Base-by-base conservation (phyloP, 139 green algal species). In the Eudorina sp. region DNA sequence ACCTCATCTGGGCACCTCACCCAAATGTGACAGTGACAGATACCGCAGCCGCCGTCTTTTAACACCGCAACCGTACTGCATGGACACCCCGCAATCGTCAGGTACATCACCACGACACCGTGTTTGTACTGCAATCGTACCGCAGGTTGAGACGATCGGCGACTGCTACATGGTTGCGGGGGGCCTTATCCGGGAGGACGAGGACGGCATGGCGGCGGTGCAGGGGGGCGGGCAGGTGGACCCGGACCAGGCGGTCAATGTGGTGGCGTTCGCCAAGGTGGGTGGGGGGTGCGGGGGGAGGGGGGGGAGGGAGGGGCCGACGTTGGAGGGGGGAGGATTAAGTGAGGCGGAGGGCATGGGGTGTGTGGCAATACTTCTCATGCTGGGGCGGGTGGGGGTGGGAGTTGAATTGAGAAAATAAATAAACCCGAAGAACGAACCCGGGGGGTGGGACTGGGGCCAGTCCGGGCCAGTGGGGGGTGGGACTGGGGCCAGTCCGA, bases 111-210 rank as follows among this genome's bases (percentile, higher is more conserved):
- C n/a, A n/a, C n/a, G n/a, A n/a, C 31, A 74, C 16, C 11, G 34
- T 21, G 27, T 5, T 16, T 43, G 6, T 43, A 6, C 8, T 18
- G 31, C 31, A 43, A 43, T 23, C 66, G 16, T 53, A 8, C 69
- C 69, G 41, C 72, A 81, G 73, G 73, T 86, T 34, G 80, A 86
- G 80, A 86, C 80, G 40, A 86, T 86, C 31, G 80, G 80, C 31
- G 80, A 86, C 80, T 86, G 80, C 80, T 86, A 86, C 45, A 53
- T 86, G 60, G 80, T 86, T 25, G 80, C 80, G 3, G 80, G 80
- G 2, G 80, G 80, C 21, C 80, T 86, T 34, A 77, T 86, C 0
- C 14, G 18, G 5, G n/a, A 78, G 80, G 62, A 86, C 62, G 64
- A 40, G 53, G 80, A 77, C 55, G 78, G 78, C 55, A 85, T 85